A percentile compares a stretch with the other conserved stretches of the same genome.
These are phyloP conservation scores for Kuraishia borneana DNA, from an alignment of 805 yeast genomes.

Conservation along the genomic window DNA sequence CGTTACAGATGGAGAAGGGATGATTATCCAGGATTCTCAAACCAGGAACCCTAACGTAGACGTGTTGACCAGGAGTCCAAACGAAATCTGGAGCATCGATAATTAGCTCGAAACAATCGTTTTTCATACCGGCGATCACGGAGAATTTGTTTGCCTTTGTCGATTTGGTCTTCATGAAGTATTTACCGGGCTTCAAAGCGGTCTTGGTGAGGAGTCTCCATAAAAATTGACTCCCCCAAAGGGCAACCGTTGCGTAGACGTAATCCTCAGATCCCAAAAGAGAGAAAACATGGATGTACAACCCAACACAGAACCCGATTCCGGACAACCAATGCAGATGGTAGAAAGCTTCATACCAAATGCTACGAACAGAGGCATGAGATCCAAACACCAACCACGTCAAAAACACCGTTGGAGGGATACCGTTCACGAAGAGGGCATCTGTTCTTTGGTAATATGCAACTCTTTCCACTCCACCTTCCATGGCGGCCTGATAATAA, in stretches of 20 bases:
- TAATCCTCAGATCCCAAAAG: slow-evolving; percentile 26
- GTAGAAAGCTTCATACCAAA: slow-evolving; percentile 34
- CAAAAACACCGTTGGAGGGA: slow-evolving; percentile 35
- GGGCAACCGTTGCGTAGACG: slow-evolving; percentile 37
- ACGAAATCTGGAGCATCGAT: slow-evolving; percentile 17
- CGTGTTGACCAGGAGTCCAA: slow-evolving; percentile 49
- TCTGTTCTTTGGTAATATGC: slow-evolving; percentile 12
- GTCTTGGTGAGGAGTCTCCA: slow-evolving; percentile 36
- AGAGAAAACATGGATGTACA: slow-evolving; percentile 31
- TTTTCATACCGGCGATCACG: slow-evolving; percentile 19
- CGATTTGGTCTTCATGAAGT: slow-evolving; percentile 23
- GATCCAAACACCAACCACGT: slow-evolving; percentile 31
- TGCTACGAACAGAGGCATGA: slow-evolving; percentile 25
- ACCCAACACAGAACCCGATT: slow-evolving; percentile 32
- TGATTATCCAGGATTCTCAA: slow-evolving; percentile 36
- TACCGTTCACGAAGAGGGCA: slow-evolving; percentile 24
- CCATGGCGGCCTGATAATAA: slow-evolving; percentile 27
- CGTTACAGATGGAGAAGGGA: slow-evolving; percentile 40
- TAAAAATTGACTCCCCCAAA: slow-evolving; percentile 37
- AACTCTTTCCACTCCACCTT: slow-evolving; percentile 34
- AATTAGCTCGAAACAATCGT: slow-evolving; percentile 24
- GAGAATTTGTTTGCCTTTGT: too few relatives aligned
- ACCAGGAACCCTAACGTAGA: slow-evolving; percentile 35
- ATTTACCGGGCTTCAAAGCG: slow-evolving; percentile 29
- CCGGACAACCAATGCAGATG: slow-evolving; percentile 46